Percentiles rank a stretch among this genome's conserved stretches.
Evolutionary conservation across 2,329 filamentous ascomycete species (phyloP).

Genomic region (Hypoxylon sp.): DNA sequence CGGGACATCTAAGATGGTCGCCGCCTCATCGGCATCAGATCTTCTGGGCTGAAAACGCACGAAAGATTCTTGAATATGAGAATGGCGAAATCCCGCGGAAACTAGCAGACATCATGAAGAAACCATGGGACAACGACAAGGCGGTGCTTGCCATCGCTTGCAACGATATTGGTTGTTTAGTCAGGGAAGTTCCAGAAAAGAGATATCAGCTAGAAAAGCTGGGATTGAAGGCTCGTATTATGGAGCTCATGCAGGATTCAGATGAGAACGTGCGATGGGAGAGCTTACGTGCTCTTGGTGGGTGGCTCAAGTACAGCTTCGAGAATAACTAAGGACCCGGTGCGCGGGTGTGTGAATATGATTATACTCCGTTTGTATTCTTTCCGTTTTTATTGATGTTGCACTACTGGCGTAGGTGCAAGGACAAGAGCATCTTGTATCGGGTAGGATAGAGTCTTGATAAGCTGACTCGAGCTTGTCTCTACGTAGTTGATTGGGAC

Average conservation of each 20-base stretch:
- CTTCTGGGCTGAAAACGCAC: slow-evolving; percentile 94
- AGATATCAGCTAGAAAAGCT: slow-evolving; percentile 84
- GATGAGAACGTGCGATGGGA: slow-evolving; percentile 95
- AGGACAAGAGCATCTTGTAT: slow-evolving; percentile 38
- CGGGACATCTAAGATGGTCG: slow-evolving; percentile 92
- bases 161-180: slow-evolving; percentile 90
- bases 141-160: slow-evolving; percentile 93
- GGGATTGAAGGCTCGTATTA: slow-evolving; percentile 87
- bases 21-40: slow-evolving; percentile 88
- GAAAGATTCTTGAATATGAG: slow-evolving; percentile 86
- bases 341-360: slow-evolving; percentile 14
- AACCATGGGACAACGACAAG: slow-evolving; percentile 83
- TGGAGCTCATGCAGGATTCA: slow-evolving; percentile 92
- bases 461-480: slow-evolving; percentile 29
- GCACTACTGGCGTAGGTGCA: slow-evolving; percentile 29
- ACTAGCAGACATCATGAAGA: slow-evolving; percentile 85
- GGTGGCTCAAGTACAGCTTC: slow-evolving; percentile 76
- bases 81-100: slow-evolving; percentile 84
- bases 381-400: slow-evolving; percentile 32
- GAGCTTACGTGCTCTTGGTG: slow-evolving; percentile 84
- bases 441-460: slow-evolving; percentile 35
- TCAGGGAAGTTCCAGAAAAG: slow-evolving; percentile 91
- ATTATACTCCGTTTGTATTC: slow-evolving; percentile 37
- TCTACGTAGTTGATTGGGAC: slow-evolving; percentile 24
- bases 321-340: slow-evolving; percentile 57